Base-by-base conservation (phyloP, 2,329 filamentous ascomycete genomes). In the Monilinia fructicola region DNA sequence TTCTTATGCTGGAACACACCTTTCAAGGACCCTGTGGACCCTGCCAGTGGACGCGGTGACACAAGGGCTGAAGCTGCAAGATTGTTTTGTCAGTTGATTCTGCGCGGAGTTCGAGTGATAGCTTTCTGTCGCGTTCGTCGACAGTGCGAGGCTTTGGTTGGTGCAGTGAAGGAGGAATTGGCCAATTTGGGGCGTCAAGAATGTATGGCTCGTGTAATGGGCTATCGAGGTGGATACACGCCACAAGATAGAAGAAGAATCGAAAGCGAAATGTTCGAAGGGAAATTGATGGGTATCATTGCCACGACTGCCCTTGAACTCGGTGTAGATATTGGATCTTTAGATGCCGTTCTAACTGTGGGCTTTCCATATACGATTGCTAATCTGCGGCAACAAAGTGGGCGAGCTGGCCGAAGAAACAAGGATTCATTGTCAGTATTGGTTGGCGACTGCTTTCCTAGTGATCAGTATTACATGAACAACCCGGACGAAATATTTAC, bases 1-100 rank as follows among this genome's bases (percentile, higher is more conserved):
- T 98, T 98, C 67, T 76, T 99, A 9, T 98, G 93, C 77, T 99
- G 95, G 95, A 98, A 99, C 73, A 97, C 94, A 0, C 95, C 95
- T 0, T 97, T 87, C 78, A 96, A 93, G 76, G 94, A 97, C 72
- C 92, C 94, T 0, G 85, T 84, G 0, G 94, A 98, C 77, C 91
- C 93, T 11, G 87, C 90, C 0, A 96, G 92, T 73, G 94, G 95
- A 1, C 87, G 95, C 67, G 92, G 91, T 18, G 92, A 92, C 76
- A 88, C 89, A 4, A 87, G 96, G 76, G 84, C 86, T 5, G 94
- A 99, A 78, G 90, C 92, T n/a, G 92, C 95, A 1, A 88, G 91
- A 54, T 80, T 99, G 0, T 97, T 99, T 74, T 96, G 92, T 73
- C 91, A 96, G 74, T 82, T 99, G 2, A 88, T 99, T 23, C 79